These are phyloP conservation scores for Tylopilus sp. DNA, from an alignment of 768 basidiomycete species.

Conservation along the genomic window DNA sequence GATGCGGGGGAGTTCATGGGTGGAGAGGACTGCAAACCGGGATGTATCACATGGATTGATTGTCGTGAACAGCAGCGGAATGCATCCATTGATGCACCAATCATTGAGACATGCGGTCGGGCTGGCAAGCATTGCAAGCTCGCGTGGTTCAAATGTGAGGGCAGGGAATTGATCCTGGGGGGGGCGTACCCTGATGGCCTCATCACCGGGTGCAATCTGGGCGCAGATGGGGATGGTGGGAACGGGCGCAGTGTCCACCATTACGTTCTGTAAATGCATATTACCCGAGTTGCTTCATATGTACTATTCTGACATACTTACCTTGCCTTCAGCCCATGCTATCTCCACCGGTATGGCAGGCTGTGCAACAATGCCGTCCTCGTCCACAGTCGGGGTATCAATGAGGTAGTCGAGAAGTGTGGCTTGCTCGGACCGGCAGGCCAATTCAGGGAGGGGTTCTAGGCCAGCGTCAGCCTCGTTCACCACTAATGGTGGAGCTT, in stretches of 20 bases:
- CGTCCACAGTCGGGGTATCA: background rate
- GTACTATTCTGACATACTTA: background rate
- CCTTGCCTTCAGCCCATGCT: background rate
- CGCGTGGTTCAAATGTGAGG: slow-evolving; percentile 2
- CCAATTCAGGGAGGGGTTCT: background rate
- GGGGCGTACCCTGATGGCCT: background rate
- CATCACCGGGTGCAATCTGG: background rate
- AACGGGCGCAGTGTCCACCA: no score
- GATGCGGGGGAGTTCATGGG: slow-evolving; percentile 5
- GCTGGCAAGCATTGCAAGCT: slow-evolving; percentile 6
- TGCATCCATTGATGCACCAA: slow-evolving; percentile 16
- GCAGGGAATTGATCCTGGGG: background rate
- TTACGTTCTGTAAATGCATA: no score
- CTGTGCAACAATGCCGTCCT: background rate
- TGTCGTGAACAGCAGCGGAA: background rate
- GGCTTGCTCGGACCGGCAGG: background rate
- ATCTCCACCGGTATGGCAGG: background rate
- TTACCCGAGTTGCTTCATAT: background rate
- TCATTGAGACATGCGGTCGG: slow-evolving; percentile 9
- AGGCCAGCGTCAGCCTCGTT: background rate
- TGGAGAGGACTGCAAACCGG: slow-evolving; percentile 1
- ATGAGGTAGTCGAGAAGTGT: slow-evolving; percentile 3
- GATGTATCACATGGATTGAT: background rate
- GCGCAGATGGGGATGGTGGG: background rate
- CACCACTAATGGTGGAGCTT: background rate